These are phyloP conservation scores for Cladobotryum mycophilum DNA, from an alignment of 2,329 filamentous ascomycete species.

Conservation along the genomic window DNA sequence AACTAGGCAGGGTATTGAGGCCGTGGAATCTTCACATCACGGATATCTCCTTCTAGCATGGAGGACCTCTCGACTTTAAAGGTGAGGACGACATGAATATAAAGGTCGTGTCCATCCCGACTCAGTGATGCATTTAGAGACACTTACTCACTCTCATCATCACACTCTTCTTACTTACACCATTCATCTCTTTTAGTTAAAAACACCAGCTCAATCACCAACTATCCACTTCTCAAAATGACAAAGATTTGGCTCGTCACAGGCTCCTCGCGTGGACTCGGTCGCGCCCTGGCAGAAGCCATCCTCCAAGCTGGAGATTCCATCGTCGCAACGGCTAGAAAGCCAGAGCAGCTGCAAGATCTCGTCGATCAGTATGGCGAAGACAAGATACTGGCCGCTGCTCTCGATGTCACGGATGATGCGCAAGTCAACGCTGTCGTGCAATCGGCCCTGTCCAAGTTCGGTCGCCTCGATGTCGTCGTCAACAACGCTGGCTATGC, in stretches of 20 bases:
- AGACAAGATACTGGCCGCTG: constrained; percentile 35
- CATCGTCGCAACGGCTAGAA: constrained; percentile 40
- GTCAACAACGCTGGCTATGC: constrained; percentile 57
- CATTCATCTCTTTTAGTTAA: too few species aligned
- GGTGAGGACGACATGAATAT: too few species aligned
- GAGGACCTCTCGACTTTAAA: too few species aligned
- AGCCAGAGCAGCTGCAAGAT: constrained; percentile 25
- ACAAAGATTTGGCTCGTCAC: constrained; percentile 38
- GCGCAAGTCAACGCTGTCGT: constrained; percentile 28
- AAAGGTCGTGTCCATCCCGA: too few species aligned
- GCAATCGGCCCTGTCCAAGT: constrained; percentile 36
- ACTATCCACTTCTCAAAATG: too few species aligned
- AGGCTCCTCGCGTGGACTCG: constrained; percentile 42
- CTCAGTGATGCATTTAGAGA: too few species aligned
- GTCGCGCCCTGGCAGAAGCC: constrained; percentile 31
- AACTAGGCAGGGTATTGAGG: too few species aligned
- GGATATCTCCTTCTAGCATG: too few species aligned
- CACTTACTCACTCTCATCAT: too few species aligned
- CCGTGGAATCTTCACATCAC: too few species aligned
- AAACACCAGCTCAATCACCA: too few species aligned
- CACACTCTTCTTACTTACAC: too few species aligned
- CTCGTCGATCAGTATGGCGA: constrained; percentile 30
- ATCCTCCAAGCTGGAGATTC: constrained; percentile 33
- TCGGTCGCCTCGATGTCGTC: constrained; percentile 51
- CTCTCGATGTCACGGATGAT: constrained; percentile 50